Evolutionary conservation across 2,329 filamentous ascomycete genomes (phyloP).

Genomic region (Cordyceps javanica): DNA sequence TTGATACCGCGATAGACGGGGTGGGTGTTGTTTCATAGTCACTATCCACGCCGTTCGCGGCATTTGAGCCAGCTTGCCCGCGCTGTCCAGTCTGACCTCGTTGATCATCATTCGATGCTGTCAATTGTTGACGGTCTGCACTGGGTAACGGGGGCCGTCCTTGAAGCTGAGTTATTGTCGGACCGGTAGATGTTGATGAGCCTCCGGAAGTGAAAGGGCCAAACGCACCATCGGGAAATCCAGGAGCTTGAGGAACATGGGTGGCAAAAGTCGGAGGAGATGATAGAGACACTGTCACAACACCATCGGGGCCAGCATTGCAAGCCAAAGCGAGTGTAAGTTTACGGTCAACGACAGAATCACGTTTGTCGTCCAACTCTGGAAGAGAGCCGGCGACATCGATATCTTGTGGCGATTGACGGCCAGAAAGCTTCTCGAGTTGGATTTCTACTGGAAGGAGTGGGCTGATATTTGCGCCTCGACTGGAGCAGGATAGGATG

Average conservation of each 20-base stretch:
- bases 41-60: not conserved
- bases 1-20: not conserved
- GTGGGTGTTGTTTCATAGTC: not conserved
- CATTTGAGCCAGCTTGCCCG: not conserved
- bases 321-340: conserved; percentile 24
- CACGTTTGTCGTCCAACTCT: conserved; percentile 12
- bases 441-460: conserved; percentile 27
- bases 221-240: not conserved
- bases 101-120: not conserved
- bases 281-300: conserved; percentile 25
- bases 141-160: not conserved
- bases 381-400: conserved; percentile 4
- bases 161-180: conserved; percentile 5
- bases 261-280: conserved; percentile 15
- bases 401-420: conserved; percentile 9
- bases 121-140: not conserved
- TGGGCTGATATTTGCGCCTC: conserved; percentile 22
- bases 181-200: not conserved
- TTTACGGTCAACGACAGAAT: conserved; percentile 16
- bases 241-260: not conserved
- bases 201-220: not conserved
- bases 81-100: not conserved
- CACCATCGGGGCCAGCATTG: conserved; percentile 25
- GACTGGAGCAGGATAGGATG: conserved; percentile 21
- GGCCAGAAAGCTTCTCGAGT: conserved; percentile 12